Evolutionary conservation across 2,329 filamentous ascomycete species (phyloP), one percentile per base, ranked within the genome.

Genomic region (Fusarium equiseti): DNA sequence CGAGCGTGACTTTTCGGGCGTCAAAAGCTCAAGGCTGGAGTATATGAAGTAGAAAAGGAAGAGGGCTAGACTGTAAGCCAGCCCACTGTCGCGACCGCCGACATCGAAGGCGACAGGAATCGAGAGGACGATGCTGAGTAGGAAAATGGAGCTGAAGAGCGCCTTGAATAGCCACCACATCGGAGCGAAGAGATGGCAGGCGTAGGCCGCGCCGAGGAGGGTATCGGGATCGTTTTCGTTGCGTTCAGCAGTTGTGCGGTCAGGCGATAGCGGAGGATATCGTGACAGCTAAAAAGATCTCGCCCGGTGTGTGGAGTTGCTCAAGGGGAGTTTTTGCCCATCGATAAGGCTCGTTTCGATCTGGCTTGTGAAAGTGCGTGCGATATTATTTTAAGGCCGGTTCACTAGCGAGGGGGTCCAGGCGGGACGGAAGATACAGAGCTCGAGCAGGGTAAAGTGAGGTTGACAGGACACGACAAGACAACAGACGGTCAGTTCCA

Each of bases 61-160:
- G 58, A 98, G 89, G 50, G 92, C 90, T 57, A 98, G 88, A 78
- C 94, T 98, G 84, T 97, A 98, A 69, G 94, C 95, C 77, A 99
- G 87, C 64, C 96, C 96, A 78, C 94, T 97, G 76, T 96, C 95
- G 77, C 94, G 91, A 68, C 96, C 96, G 79, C 96, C 96, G 77
- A 98, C 95, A 88, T 99, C 96, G 84, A 98, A 98, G 77, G 95
- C 93, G 79, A 99, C 91, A 68, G 96, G 96, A 79, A 99, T 96
- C 68, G 94, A 97, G 79, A 98, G 92, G 78, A 98, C 90, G 81
- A 98, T 94, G 83, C 92, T 92, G 82, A 95, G 88, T 76, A 98
- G 90, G 83, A 98, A 98, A 82, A 93, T 83, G 79, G 91, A 86
- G 83, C 93, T 93, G 78, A 93, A 93, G 75, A 95, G 79, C 80